phyloP scores from a whole-genome alignment of 257 asterid species.

The Nicotiana tomentosiformis region DNA sequence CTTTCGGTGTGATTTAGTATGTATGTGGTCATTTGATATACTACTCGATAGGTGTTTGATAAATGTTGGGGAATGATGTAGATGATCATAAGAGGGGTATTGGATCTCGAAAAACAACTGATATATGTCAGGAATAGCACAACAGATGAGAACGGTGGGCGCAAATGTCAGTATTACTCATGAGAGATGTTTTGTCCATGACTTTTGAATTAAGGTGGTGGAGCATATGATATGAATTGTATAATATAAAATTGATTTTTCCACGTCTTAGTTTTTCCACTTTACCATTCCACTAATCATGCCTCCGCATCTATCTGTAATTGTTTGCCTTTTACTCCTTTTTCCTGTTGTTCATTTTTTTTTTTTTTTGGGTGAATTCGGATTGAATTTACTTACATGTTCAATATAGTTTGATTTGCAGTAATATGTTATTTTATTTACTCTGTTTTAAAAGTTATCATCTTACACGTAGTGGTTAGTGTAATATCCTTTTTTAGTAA shows the following conservation, averaged over 20 bases:
- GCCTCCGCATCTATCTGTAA: not conserved
- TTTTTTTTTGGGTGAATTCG: not conserved
- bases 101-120: constrained; percentile 35
- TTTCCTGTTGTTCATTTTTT: not conserved
- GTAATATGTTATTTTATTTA: not conserved
- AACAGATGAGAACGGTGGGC: constrained; percentile 7
- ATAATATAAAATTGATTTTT: not conserved
- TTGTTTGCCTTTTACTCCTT: not conserved
- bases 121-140: constrained; percentile 15
- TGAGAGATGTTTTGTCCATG: constrained; percentile 18
- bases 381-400: not conserved
- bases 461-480: not conserved
- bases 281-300: constrained; percentile 5
- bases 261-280: not conserved
- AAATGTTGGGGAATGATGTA: not conserved
- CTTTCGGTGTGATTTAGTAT: constrained; percentile 28
- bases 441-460: not conserved
- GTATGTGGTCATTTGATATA: too few species aligned
- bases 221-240: not conserved
- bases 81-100: constrained; percentile 11
- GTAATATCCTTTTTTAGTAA: not conserved
- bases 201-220: not conserved
- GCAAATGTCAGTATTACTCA: constrained; percentile 30
- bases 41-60: too few species aligned
- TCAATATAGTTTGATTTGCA: not conserved